Conservation (phyloP, 768 basidiomycete species). For the Punctularia strigosozonata region DNA sequence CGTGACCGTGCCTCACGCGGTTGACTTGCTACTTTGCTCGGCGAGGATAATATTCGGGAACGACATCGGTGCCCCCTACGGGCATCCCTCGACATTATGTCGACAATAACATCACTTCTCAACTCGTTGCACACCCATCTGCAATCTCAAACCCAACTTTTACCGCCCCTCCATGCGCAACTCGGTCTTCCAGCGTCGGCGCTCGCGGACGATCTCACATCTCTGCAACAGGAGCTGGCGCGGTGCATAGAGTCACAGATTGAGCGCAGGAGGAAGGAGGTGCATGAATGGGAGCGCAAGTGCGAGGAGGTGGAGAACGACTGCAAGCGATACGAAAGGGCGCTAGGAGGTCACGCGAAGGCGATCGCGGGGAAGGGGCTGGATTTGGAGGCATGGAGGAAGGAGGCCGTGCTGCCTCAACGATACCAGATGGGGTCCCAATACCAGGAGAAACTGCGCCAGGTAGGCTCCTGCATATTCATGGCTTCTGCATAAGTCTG, state of each 20-base stretch:
- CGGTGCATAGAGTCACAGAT: slow-evolving; percentile 70
- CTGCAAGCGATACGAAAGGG: slow-evolving; percentile 54
- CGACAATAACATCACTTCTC: slow-evolving; percentile 48
- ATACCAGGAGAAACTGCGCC: slow-evolving; percentile 69
- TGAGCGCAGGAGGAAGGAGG: slow-evolving; percentile 56
- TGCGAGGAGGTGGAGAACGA: slow-evolving; percentile 51
- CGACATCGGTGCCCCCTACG: too few species aligned
- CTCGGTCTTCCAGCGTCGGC: slow-evolving; percentile 74
- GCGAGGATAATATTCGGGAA: too few species aligned
- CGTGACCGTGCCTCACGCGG: too few species aligned
- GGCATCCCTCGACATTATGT: too few species aligned
- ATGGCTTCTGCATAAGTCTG: background rate
- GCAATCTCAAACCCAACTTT: slow-evolving; percentile 68
- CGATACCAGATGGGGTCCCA: slow-evolving; percentile 58
- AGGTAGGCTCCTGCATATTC: slow-evolving; percentile 39
- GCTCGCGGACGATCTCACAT: slow-evolving; percentile 67
- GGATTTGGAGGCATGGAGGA: slow-evolving; percentile 56
- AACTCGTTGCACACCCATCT: slow-evolving; percentile 70
- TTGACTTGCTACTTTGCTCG: too few species aligned
- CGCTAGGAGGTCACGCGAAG: slow-evolving; percentile 64
- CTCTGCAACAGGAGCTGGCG: slow-evolving; percentile 64
- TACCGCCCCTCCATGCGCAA: slow-evolving; percentile 74
- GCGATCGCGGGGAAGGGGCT: slow-evolving; percentile 50
- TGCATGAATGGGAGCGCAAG: slow-evolving; percentile 59
- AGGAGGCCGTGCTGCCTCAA: slow-evolving; percentile 61